phyloP scores from a whole-genome alignment of 2,329 filamentous ascomycete species.

The Stachybotrys chlorohalonatus region DNA sequence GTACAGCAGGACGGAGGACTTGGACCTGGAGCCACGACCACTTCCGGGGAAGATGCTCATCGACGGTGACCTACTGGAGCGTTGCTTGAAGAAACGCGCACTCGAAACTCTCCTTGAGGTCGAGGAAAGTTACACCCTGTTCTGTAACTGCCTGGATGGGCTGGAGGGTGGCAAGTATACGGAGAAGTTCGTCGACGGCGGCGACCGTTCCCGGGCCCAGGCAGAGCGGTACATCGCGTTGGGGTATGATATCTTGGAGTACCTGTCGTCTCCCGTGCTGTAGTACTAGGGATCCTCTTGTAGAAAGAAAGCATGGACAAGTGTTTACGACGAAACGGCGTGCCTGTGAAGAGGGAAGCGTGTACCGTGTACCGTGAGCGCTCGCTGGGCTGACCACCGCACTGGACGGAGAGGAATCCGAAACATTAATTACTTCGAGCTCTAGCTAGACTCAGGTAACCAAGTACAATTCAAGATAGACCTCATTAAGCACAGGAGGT shows the following conservation, averaged over 20 bases:
- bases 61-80: constrained; percentile 55
- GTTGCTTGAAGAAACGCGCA: constrained; percentile 37
- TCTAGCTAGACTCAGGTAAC: no score
- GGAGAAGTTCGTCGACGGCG: constrained; percentile 15
- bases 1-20: constrained; percentile 6
- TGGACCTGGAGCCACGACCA: constrained; percentile 19
- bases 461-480: no score
- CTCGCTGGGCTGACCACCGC: no score
- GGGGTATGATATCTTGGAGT: constrained; percentile 45
- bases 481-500: no score
- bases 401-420: no score
- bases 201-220: constrained; percentile 10
- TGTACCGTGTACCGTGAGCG: no score
- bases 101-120: constrained; percentile 32
- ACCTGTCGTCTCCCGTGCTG: constrained; percentile 41
- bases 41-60: constrained; percentile 49
- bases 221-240: constrained; percentile 31
- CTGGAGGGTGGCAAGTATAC: constrained; percentile 38
- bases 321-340: not conserved
- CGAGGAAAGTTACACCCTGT: constrained; percentile 24
- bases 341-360: no score
- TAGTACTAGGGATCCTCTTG: constrained; percentile 13
- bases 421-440: no score
- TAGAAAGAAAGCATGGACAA: not conserved
- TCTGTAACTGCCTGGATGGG: constrained; percentile 39